phyloP scores from a whole-genome alignment of 768 basidiomycete species.

The Ephemerocybe angulata region DNA sequence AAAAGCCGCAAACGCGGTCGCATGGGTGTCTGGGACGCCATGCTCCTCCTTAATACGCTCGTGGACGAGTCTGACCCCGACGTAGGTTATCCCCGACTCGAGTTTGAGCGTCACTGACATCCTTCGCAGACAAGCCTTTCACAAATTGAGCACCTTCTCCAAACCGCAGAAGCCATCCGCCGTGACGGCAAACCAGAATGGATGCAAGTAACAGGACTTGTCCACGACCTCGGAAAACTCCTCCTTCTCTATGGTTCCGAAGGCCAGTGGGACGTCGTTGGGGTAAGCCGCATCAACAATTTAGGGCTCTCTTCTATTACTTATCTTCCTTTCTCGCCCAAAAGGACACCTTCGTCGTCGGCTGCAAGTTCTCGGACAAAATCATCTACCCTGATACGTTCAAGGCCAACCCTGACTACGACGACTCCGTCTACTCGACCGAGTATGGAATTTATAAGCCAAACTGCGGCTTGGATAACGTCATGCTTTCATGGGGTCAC shows the following conservation, averaged over 20 bases:
- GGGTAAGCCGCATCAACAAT: slow-evolving; percentile 42
- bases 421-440: slow-evolving; percentile 64
- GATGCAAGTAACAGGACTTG: slow-evolving; percentile 87
- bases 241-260: slow-evolving; percentile 79
- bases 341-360: slow-evolving; percentile 63
- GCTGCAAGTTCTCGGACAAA: slow-evolving; percentile 81
- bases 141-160: slow-evolving; percentile 88
- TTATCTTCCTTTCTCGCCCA: slow-evolving; percentile 9
- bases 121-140: slow-evolving; percentile 60
- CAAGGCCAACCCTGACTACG: slow-evolving; percentile 63
- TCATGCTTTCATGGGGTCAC: slow-evolving; percentile 89
- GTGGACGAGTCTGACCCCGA: slow-evolving; percentile 92
- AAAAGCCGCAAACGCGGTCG: slow-evolving; percentile 60
- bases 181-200: slow-evolving; percentile 85
- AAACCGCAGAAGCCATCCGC: slow-evolving; percentile 88
- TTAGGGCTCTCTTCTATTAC: slow-evolving; percentile 9
- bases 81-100: slow-evolving; percentile 34
- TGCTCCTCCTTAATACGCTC: slow-evolving; percentile 82
- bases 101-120: not conserved
- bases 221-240: slow-evolving; percentile 90
- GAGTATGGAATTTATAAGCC: slow-evolving; percentile 74
- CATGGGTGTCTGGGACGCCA: slow-evolving; percentile 87
- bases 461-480: slow-evolving; percentile 78
- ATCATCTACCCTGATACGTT: slow-evolving; percentile 81
- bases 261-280: slow-evolving; percentile 95